These are phyloP conservation scores for Nicotiana noctiflora DNA, from an alignment of 257 asterid species.

Conservation along the genomic window DNA sequence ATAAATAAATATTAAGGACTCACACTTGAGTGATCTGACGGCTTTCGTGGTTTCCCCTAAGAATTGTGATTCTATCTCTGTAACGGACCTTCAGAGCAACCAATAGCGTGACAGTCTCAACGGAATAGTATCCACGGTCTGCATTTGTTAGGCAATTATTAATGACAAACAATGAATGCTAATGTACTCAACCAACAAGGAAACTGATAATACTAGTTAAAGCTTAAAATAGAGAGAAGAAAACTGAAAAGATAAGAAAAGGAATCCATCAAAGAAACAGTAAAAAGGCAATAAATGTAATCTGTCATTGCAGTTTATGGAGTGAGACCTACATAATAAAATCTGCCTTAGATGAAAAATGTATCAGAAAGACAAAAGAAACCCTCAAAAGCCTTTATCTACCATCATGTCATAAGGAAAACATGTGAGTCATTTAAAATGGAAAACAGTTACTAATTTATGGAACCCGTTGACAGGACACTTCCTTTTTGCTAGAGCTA, in stretches of 20 bases:
- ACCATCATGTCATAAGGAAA: neutral
- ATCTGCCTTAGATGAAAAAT: neutral
- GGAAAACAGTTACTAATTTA: neutral
- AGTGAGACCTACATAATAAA: neutral
- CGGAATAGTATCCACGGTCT: constrained; percentile 98
- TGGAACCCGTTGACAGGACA: neutral
- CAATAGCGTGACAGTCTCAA: constrained; percentile 92
- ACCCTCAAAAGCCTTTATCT: neutral
- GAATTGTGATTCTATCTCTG: constrained; percentile 92
- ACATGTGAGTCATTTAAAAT: neutral
- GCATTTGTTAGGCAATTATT: constrained; percentile 31
- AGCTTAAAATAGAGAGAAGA: neutral
- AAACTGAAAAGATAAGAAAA: neutral
- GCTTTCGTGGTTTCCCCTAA: constrained; percentile 96
- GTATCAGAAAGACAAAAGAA: neutral
- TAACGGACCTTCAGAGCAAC: constrained; percentile 96
- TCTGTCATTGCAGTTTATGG: neutral
- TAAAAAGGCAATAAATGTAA: neutral
- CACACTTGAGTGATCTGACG: constrained; percentile 99
- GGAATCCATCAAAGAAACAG: constrained; percentile 1
- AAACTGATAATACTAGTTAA: neutral
- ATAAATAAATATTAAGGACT: constrained; percentile 20
- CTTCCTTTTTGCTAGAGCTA: neutral
- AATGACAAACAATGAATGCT: constrained; percentile 9
- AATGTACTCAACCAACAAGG: neutral